phyloP scores from a whole-genome alignment of 2,329 filamentous ascomycete genomes.

The Aureobasidium zeae region DNA sequence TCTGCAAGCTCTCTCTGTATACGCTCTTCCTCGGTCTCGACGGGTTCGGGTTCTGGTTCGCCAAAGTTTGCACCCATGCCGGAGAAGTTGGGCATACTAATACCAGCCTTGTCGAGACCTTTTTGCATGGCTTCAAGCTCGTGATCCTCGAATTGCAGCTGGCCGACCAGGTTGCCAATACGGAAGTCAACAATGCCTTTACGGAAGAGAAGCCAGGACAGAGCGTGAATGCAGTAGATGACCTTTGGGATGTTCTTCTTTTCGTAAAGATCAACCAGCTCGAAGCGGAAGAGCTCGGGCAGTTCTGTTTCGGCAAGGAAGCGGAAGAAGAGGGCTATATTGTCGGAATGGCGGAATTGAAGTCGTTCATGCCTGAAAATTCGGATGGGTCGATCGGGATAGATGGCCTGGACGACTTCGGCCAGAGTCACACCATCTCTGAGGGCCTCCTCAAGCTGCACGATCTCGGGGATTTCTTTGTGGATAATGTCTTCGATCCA shows the following conservation, averaged over 20 bases:
- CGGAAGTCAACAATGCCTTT: slow-evolving; percentile 92
- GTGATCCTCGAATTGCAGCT: slow-evolving; percentile 94
- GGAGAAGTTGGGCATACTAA: slow-evolving; percentile 94
- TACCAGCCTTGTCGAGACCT: slow-evolving; percentile 86
- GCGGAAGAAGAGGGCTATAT: slow-evolving; percentile 91
- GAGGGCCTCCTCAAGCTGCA: slow-evolving; percentile 85
- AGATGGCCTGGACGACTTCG: slow-evolving; percentile 82
- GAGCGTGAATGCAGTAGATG: slow-evolving; percentile 94
- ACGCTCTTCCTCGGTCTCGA: slow-evolving; percentile 83
- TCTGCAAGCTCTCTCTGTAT: slow-evolving; percentile 73
- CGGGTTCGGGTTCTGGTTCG: slow-evolving; percentile 60
- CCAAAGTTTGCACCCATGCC: slow-evolving; percentile 96
- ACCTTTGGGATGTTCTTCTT: slow-evolving; percentile 99
- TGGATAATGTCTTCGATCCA: slow-evolving; percentile 95
- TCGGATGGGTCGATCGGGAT: slow-evolving; percentile 63
- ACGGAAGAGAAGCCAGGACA: slow-evolving; percentile 94
- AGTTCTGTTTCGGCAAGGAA: slow-evolving; percentile 86
- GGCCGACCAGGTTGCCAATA: slow-evolving; percentile 92
- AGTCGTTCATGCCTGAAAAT: slow-evolving; percentile 81
- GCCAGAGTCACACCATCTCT: slow-evolving; percentile 90
- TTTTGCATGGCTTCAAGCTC: slow-evolving; percentile 96
- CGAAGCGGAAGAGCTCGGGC: slow-evolving; percentile 92
- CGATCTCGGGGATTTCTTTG: slow-evolving; percentile 77
- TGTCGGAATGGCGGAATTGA: slow-evolving; percentile 94
- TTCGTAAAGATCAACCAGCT: slow-evolving; percentile 94